Evolutionary conservation across 2,329 filamentous ascomycete genomes (phyloP).

Genomic region (Pseudogymnoascus sp.): DNA sequence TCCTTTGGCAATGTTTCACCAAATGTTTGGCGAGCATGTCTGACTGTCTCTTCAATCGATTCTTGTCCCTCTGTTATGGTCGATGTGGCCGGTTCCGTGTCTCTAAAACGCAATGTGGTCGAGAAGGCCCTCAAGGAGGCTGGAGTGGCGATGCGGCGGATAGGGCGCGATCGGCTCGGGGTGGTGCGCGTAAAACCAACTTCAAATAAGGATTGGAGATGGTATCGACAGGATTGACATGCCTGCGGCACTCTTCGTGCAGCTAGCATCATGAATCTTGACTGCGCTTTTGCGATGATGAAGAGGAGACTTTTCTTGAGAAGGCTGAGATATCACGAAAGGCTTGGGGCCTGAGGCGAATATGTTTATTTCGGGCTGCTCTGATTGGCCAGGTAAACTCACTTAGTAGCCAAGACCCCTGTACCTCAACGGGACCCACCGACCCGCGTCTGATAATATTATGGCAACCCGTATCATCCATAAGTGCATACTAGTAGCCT

Average conservation of each 20-base stretch:
- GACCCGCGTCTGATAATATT: background rate
- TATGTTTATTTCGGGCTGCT: background rate
- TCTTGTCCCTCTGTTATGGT: constrained; percentile 11
- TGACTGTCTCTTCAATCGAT: constrained; percentile 55
- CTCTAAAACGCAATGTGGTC: background rate
- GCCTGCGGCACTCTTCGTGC: constrained; percentile 24
- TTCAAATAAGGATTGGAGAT: constrained; percentile 29
- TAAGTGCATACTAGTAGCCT: background rate
- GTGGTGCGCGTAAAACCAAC: constrained; percentile 25
- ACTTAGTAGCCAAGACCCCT: background rate
- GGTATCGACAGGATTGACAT: constrained; percentile 30
- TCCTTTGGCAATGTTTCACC: constrained; percentile 67
- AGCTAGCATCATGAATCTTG: constrained; percentile 22
- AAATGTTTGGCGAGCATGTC: constrained; percentile 64
- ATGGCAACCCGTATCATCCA: background rate
- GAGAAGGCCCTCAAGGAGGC: background rate
- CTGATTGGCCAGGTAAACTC: background rate
- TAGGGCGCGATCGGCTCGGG: constrained; percentile 12
- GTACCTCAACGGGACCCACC: background rate
- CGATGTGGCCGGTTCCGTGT: background rate
- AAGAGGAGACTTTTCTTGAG: background rate
- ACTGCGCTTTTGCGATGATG: background rate
- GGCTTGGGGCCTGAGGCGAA: background rate
- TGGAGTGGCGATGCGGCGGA: constrained; percentile 13
- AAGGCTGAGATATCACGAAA: constrained; percentile 1